Conservation (phyloP, 208 protist genomes). For the Acanthamoeba healyi region DNA sequence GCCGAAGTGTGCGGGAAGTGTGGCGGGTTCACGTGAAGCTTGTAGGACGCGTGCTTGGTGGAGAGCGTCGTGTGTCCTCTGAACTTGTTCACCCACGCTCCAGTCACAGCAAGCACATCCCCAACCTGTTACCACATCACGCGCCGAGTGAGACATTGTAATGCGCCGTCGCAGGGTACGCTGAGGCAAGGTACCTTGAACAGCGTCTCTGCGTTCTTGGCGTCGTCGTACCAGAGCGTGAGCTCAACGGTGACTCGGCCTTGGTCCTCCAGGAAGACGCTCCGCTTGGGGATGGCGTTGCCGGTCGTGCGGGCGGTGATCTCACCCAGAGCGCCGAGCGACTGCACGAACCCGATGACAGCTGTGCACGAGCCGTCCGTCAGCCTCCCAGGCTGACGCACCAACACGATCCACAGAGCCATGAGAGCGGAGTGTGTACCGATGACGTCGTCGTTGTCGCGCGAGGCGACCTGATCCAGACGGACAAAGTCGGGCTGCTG, state of each 20-base stretch:
- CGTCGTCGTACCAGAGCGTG: slow-evolving; percentile 28
- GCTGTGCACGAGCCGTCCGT: background rate
- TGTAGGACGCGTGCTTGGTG: slow-evolving; percentile 18
- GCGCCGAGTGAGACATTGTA: background rate
- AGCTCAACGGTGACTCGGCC: background rate
- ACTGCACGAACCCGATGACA: background rate
- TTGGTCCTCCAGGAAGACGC: background rate
- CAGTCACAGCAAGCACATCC: background rate
- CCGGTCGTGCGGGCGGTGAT: background rate
- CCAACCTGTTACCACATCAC: background rate
- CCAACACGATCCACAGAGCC: background rate
- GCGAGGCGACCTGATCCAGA: background rate
- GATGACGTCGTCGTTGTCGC: background rate
- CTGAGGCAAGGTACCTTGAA: background rate
- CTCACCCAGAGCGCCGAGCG: background rate
- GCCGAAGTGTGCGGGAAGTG: background rate
- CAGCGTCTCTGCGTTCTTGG: background rate
- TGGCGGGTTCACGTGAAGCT: background rate
- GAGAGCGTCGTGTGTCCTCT: background rate
- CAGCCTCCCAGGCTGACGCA: too few species aligned
- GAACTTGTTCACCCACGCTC: background rate
- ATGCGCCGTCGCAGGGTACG: background rate
- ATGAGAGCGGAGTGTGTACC: background rate
- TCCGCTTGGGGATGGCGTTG: background rate
- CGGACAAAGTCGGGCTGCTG: background rate